Percentiles rank a stretch among this genome's conserved stretches.
Evolutionary conservation across 192 early-diverging fungal species (phyloP).

Genomic region (Linnemannia schmuckeri): DNA sequence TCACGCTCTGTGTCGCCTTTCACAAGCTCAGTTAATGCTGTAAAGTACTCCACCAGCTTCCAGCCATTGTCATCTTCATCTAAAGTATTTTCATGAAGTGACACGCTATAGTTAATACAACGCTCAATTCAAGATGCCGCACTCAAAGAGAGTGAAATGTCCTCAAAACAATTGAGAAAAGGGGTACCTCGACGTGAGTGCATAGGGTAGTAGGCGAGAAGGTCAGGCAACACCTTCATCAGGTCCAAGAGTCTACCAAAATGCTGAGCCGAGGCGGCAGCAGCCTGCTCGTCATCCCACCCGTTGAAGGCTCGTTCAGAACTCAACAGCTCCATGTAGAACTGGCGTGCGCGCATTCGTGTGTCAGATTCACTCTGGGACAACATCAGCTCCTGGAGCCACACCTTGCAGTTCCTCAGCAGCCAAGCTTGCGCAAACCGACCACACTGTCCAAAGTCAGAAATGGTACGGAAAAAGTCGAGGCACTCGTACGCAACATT

Average conservation of each 20-base stretch:
- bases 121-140: neutral
- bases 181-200: conserved; percentile 32
- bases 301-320: conserved; percentile 54
- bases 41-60: conserved; percentile 49
- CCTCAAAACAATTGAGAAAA: neutral
- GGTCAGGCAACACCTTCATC: conserved; percentile 24
- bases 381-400: conserved; percentile 44
- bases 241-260: conserved; percentile 30
- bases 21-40: conserved; percentile 30
- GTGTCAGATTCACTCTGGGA: conserved; percentile 33
- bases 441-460: conserved; percentile 46
- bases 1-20: conserved; percentile 25
- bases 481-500: conserved; percentile 37
- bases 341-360: conserved; percentile 30
- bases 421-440: conserved; percentile 37
- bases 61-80: conserved; percentile 41
- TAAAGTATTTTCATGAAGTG: neutral
- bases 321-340: conserved; percentile 50
- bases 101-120: neutral
- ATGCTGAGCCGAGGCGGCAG: conserved; percentile 10
- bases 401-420: conserved; percentile 20
- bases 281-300: conserved; percentile 42
- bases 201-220: conserved; percentile 18
- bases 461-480: conserved; percentile 46
- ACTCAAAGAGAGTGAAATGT: neutral